A percentile compares a stretch with the other conserved stretches of the same genome.
These are phyloP conservation scores for Malus sieversii DNA, from an alignment of 306 rosid species.

Conservation along the genomic window DNA sequence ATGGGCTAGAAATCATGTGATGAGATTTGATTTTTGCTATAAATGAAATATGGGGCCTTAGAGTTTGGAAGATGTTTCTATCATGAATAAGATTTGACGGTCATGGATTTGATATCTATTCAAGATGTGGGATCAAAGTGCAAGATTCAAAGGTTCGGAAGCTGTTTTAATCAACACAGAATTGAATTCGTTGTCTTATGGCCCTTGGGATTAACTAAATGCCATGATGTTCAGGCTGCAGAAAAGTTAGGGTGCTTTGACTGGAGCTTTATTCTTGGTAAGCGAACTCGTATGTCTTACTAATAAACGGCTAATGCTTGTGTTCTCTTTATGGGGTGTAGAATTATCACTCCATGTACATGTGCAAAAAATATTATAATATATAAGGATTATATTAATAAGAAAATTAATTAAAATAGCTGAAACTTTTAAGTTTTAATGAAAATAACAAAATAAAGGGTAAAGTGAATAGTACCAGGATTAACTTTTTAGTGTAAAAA, in stretches of 20 bases:
- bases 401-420: too few relatives aligned
- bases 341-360: too few relatives aligned
- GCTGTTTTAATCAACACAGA: not conserved
- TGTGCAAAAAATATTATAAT: too few relatives aligned
- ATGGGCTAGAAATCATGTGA: not conserved
- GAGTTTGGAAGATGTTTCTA: not conserved
- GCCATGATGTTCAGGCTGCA: not conserved
- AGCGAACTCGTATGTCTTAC: not conserved
- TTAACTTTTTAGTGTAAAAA: too few relatives aligned
- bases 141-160: not conserved
- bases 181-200: not conserved
- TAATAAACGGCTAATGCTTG: too few relatives aligned
- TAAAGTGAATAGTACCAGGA: too few relatives aligned
- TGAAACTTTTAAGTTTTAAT: too few relatives aligned
- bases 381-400: too few relatives aligned
- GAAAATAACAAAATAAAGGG: too few relatives aligned
- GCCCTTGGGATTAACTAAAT: not conserved
- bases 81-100: not conserved
- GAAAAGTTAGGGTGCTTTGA: not conserved
- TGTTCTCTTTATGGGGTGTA: too few relatives aligned
- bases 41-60: not conserved
- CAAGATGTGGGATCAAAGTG: not conserved
- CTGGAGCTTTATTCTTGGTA: too few relatives aligned
- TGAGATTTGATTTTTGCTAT: not conserved
- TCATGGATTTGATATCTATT: not conserved